Evolutionary conservation across 129 eudicot genomes (phyloP).

Genomic region (Artemisia tridentata): DNA sequence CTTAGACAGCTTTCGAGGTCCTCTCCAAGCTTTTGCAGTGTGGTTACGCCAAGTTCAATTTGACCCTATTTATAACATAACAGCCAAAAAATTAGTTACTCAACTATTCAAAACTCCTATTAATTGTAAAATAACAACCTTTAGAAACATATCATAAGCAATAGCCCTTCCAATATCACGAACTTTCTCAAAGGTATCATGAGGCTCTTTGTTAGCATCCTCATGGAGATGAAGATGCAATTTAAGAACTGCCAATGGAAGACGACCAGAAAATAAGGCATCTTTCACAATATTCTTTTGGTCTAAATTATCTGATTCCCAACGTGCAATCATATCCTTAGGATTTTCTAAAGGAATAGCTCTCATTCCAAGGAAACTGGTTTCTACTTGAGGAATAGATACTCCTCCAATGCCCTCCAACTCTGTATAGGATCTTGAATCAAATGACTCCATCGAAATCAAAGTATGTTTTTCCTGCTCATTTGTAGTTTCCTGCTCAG

Average conservation of each 20-base stretch:
- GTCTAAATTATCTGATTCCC: conserved; percentile 82
- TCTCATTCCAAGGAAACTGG: conserved; percentile 39
- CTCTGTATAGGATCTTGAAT: conserved; percentile 28
- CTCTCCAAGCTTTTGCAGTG: conserved; percentile 97
- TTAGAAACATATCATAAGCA: conserved; percentile 86
- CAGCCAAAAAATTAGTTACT: conserved; percentile 9
- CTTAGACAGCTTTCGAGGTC: conserved; percentile 70
- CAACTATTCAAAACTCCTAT: conserved; percentile 38
- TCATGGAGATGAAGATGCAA: conserved; percentile 71
- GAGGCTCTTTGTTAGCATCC: conserved; percentile 50
- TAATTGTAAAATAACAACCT: conserved; percentile 50
- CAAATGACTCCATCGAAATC: conserved; percentile 46
- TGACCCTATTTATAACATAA: conserved; percentile 58
- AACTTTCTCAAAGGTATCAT: conserved; percentile 81
- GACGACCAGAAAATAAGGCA: conserved; percentile 88
- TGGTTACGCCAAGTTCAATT: conserved; percentile 73
- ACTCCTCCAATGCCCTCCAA: conserved; percentile 36
- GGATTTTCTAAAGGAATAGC: conserved; percentile 63
- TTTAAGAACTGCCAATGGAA: conserved; percentile 93
- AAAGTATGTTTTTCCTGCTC: conserved; percentile 54
- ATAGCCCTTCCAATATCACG: conserved; percentile 94
- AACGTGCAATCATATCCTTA: conserved; percentile 92
- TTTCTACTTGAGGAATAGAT: conserved; percentile 40
- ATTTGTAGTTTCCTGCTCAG: conserved; percentile 51
- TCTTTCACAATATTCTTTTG: conserved; percentile 76